Evolutionary conservation across 495 filamentous ascomycete genomes (phyloP).

Genomic region (Penicillium roqueforti): DNA sequence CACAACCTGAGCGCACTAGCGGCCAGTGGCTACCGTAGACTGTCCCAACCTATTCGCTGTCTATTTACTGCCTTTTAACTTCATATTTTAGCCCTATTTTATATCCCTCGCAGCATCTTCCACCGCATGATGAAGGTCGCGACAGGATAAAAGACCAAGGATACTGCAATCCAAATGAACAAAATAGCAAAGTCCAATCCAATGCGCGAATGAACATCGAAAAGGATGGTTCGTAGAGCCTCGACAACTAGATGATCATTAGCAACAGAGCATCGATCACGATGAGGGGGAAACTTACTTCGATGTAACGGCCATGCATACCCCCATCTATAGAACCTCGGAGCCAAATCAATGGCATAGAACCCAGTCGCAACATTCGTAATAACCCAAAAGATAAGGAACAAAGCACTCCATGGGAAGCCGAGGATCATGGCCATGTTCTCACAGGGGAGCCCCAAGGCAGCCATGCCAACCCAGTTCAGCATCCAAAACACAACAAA

Average conservation of each 20-base stretch:
- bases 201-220: constrained; percentile 58
- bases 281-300: constrained; percentile 30
- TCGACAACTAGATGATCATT: constrained; percentile 49
- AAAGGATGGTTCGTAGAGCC: constrained; percentile 58
- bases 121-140: constrained; percentile 56
- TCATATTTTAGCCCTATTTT: background rate
- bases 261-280: background rate
- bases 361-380: constrained; percentile 64
- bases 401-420: constrained; percentile 62
- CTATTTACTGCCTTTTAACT: background rate
- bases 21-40: background rate
- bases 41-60: background rate
- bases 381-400: constrained; percentile 75
- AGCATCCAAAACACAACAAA: constrained; percentile 74
- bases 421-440: constrained; percentile 70
- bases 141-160: constrained; percentile 56
- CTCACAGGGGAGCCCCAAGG: constrained; percentile 64
- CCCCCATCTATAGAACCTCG: constrained; percentile 61
- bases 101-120: constrained; percentile 45
- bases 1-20: too few species aligned
- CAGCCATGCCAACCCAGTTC: constrained; percentile 67
- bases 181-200: constrained; percentile 63
- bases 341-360: constrained; percentile 56
- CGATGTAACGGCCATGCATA: constrained; percentile 71
- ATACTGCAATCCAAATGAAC: constrained; percentile 56